A percentile compares a stretch with the other conserved stretches of the same genome.
Evolutionary conservation across 768 basidiomycete species (phyloP).

Genomic region (Panaeolus cyanescens): DNA sequence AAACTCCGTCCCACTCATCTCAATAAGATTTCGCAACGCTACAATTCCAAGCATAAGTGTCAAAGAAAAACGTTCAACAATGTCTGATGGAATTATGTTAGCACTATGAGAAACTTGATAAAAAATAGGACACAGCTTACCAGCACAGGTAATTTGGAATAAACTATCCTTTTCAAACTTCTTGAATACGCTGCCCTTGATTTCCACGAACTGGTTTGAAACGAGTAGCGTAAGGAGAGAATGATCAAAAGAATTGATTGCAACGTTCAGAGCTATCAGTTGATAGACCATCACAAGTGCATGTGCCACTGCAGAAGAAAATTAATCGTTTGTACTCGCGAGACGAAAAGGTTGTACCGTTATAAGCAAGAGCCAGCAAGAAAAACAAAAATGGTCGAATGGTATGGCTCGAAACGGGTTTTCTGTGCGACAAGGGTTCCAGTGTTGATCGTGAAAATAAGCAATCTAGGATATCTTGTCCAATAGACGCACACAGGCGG

Average conservation of each 20-base stretch:
- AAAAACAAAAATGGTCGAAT: slow-evolving; percentile 87
- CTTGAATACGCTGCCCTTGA: slow-evolving; percentile 99
- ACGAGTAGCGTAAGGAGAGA: slow-evolving; percentile 91
- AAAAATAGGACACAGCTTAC: slow-evolving; percentile 37
- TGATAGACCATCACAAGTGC: slow-evolving; percentile 96
- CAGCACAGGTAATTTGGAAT: slow-evolving; percentile 98
- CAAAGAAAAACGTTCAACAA: slow-evolving; percentile 95
- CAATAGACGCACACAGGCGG: slow-evolving; percentile 91
- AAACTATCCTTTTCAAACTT: slow-evolving; percentile 99
- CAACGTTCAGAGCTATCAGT: slow-evolving; percentile 92
- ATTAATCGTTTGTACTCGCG: background rate
- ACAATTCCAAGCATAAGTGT: slow-evolving; percentile 89
- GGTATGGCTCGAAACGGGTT: slow-evolving; percentile 61
- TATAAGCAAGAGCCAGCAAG: slow-evolving; percentile 78
- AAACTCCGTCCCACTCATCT: slow-evolving; percentile 89
- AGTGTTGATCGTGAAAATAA: slow-evolving; percentile 93
- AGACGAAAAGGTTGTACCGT: slow-evolving; percentile 51
- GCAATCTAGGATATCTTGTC: slow-evolving; percentile 96
- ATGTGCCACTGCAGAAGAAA: slow-evolving; percentile 65
- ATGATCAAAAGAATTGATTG: slow-evolving; percentile 97
- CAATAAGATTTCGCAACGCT: slow-evolving; percentile 92
- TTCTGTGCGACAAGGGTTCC: slow-evolving; percentile 64
- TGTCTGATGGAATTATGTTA: slow-evolving; percentile 55
- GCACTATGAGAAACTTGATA: background rate
- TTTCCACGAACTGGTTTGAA: slow-evolving; percentile 99